Percentiles rank a stretch among this genome's conserved stretches.
phyloP scores from a whole-genome alignment of 1,139 yeast genomes.

The Suhomyces bribrorum region DNA sequence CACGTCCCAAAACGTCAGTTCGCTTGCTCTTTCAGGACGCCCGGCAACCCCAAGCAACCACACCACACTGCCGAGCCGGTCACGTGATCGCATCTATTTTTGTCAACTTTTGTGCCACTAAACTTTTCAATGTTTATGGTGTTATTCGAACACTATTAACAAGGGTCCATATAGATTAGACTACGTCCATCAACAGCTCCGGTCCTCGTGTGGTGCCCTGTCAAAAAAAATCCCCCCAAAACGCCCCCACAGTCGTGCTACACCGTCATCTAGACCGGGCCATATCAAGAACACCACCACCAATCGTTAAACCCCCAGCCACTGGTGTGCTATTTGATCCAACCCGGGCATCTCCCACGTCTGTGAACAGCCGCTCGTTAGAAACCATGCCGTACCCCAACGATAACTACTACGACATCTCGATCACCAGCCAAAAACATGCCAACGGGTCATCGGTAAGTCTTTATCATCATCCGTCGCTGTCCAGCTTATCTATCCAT shows the following conservation, averaged over 20 bases:
- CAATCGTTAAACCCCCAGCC: too few species aligned
- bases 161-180: too few species aligned
- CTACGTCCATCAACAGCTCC: too few species aligned
- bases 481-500: slow-evolving; percentile 10
- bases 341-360: too few species aligned
- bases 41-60: slow-evolving; percentile 4
- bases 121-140: slow-evolving; percentile 9
- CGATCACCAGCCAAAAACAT: slow-evolving; percentile 16
- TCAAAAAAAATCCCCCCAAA: too few species aligned
- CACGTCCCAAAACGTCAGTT: slow-evolving; percentile 5
- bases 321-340: too few species aligned
- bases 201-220: too few species aligned
- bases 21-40: slow-evolving; percentile 4
- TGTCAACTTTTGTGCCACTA: slow-evolving; percentile 3
- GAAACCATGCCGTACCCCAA: slow-evolving; percentile 23
- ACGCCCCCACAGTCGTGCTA: too few species aligned
- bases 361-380: slow-evolving; percentile 6
- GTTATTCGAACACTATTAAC: too few species aligned
- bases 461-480: slow-evolving; percentile 7
- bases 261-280: slow-evolving; percentile 1
- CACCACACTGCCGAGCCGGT: not conserved
- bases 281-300: not conserved
- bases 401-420: slow-evolving; percentile 34
- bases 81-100: slow-evolving; percentile 5
- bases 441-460: slow-evolving; percentile 2